Evolutionary conservation across 1,284 basidiomycete genomes (phyloP).

Genomic region (Termitomyces sp.): DNA sequence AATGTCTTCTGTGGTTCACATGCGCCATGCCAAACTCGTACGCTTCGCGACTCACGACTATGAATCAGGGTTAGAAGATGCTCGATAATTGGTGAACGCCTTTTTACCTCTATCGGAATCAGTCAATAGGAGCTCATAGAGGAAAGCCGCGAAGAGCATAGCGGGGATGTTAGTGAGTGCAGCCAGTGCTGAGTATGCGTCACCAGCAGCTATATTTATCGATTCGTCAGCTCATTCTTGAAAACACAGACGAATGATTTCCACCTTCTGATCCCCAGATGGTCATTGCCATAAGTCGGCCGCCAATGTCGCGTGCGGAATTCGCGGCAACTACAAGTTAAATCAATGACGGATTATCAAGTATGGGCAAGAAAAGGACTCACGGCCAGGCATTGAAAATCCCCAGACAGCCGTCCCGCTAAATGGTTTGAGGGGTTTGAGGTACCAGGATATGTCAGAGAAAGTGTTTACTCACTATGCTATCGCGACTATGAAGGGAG

Average conservation of each 20-base stretch:
- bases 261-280: conserved; percentile 50
- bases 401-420: conserved; percentile 59
- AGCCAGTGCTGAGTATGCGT: conserved; percentile 56
- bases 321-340: conserved; percentile 50
- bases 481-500: conserved; percentile 50
- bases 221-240: neutral
- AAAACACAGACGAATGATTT: neutral
- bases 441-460: neutral
- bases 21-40: conserved; percentile 13
- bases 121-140: conserved; percentile 52
- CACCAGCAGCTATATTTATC: conserved; percentile 42
- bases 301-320: conserved; percentile 64
- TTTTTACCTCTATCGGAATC: conserved; percentile 48
- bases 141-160: conserved; percentile 44
- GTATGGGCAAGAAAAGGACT: conserved; percentile 18
- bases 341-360: neutral
- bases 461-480: conserved; percentile 44
- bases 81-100: no score
- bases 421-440: neutral
- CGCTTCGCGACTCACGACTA: conserved; percentile 17
- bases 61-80: conserved; percentile 1
- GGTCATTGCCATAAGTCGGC: conserved; percentile 50
- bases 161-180: conserved; percentile 64
- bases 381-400: conserved; percentile 48
- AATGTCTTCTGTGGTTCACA: conserved; percentile 16